Conservation (phyloP, 2,329 filamentous ascomycete genomes). For the Aspergillus felis region DNA sequence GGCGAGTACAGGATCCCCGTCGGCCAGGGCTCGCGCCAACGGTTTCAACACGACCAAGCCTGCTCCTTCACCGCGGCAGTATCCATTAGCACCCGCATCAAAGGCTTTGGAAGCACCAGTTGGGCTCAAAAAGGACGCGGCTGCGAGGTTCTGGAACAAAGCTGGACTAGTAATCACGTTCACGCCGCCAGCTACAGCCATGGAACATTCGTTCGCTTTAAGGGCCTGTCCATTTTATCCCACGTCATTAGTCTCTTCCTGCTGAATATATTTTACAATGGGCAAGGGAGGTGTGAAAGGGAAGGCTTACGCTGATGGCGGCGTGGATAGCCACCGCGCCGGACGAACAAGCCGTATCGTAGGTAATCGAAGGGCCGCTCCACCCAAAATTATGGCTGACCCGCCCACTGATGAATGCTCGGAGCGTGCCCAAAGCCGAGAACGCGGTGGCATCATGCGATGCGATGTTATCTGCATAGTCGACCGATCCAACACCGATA, state of each 20-base stretch:
- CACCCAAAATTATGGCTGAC: too few species aligned
- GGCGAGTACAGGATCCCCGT: constrained; percentile 18
- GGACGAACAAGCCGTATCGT: constrained; percentile 3
- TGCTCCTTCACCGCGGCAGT: constrained; percentile 22
- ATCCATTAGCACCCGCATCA: constrained; percentile 20
- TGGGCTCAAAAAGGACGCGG: constrained; percentile 2
- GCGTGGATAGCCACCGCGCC: not conserved
- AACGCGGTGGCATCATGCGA: too few species aligned
- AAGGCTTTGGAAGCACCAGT: constrained; percentile 3
- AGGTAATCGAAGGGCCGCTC: constrained; percentile 7
- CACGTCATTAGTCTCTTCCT: too few species aligned
- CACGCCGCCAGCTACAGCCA: constrained; percentile 2
- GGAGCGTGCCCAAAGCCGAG: too few species aligned
- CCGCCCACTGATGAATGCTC: too few species aligned
- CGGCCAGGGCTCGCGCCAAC: constrained; percentile 13
- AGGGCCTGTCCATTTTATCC: constrained; percentile 2
- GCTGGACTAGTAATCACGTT: not conserved
- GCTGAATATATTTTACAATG: not conserved
- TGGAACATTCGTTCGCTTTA: not conserved
- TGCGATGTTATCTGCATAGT: too few species aligned
- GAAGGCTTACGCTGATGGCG: not conserved
- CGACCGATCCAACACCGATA: too few species aligned
- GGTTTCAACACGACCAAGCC: constrained; percentile 19
- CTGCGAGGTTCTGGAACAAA: constrained; percentile 2
- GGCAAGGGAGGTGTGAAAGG: not conserved